Percentiles rank a stretch among this genome's conserved stretches.
These are phyloP conservation scores for Trebouxiophyceae sp. DNA, from an alignment of 163 green algal species.

Conservation along the genomic window DNA sequence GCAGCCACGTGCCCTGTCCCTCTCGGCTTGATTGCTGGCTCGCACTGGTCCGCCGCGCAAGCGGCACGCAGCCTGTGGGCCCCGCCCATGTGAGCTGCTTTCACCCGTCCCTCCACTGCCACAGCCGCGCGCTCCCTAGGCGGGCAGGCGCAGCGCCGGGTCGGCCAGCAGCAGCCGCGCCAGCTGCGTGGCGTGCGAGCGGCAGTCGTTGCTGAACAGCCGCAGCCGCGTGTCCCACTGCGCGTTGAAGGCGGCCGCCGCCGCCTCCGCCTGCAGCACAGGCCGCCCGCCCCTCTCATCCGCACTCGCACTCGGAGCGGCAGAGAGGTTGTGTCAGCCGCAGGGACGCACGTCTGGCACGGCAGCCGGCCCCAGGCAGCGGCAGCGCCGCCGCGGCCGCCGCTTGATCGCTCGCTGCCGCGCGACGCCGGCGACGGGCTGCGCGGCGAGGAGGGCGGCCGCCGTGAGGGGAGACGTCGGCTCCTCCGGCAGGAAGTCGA, in stretches of 20 bases:
- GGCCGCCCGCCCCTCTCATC: too few relatives aligned
- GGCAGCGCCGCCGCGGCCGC: neutral
- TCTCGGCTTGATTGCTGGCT: too few relatives aligned
- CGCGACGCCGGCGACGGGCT: neutral
- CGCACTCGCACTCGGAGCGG: too few relatives aligned
- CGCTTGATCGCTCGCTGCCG: neutral
- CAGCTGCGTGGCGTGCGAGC: neutral
- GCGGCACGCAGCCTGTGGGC: too few relatives aligned
- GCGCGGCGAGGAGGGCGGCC: neutral
- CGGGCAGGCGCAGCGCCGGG: too few relatives aligned
- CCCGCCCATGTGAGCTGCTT: too few relatives aligned
- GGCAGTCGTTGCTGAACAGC: constrained; percentile 6
- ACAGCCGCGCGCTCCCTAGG: too few relatives aligned
- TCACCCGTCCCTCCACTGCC: too few relatives aligned
- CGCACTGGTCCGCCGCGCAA: too few relatives aligned
- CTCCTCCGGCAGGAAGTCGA: constrained; percentile 13
- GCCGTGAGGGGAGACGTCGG: neutral
- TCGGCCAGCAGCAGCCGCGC: neutral
- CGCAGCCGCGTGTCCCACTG: neutral
- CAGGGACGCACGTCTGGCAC: neutral
- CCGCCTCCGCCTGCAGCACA: constrained; percentile 3
- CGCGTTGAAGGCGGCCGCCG: neutral
- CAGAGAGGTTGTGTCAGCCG: too few relatives aligned
- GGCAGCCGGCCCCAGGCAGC: neutral
- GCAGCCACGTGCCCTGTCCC: too few relatives aligned